phyloP scores from a whole-genome alignment of 2,329 filamentous ascomycete genomes.

The Colletotrichum lini region DNA sequence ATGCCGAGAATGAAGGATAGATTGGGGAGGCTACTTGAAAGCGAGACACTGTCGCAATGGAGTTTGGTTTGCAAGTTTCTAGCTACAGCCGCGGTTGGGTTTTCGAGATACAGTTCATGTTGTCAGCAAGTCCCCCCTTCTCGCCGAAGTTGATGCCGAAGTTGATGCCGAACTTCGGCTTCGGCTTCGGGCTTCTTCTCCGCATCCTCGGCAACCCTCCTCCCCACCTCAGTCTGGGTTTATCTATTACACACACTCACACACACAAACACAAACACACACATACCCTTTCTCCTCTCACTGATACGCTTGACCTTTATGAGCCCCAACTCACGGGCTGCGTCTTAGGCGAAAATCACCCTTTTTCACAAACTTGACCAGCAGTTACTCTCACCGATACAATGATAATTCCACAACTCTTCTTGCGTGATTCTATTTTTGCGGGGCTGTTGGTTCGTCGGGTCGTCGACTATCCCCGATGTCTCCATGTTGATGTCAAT shows the following conservation, averaged over 20 bases:
- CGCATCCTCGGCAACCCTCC: background rate
- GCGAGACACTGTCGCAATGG: background rate
- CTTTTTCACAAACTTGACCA: too few relatives aligned
- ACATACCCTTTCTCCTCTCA: too few relatives aligned
- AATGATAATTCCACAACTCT: background rate
- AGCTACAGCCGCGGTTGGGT: background rate
- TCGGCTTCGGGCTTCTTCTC: background rate
- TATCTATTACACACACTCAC: too few relatives aligned
- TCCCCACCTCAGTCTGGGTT: too few relatives aligned
- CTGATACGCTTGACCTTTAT: too few relatives aligned
- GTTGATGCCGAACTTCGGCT: constrained; percentile 14
- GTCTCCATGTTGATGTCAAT: background rate
- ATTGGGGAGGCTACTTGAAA: background rate
- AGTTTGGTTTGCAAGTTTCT: background rate
- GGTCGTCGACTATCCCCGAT: background rate
- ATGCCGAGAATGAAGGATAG: background rate
- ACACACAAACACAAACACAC: too few relatives aligned
- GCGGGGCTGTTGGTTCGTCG: background rate
- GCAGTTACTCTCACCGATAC: background rate
- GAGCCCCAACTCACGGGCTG: too few relatives aligned
- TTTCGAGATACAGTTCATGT: background rate
- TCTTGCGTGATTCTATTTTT: background rate
- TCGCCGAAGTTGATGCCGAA: background rate
- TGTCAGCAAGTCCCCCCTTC: background rate
- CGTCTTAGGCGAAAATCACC: too few relatives aligned